phyloP scores from a whole-genome alignment of 2,329 filamentous ascomycete species.

The Clathrospora elynae region DNA sequence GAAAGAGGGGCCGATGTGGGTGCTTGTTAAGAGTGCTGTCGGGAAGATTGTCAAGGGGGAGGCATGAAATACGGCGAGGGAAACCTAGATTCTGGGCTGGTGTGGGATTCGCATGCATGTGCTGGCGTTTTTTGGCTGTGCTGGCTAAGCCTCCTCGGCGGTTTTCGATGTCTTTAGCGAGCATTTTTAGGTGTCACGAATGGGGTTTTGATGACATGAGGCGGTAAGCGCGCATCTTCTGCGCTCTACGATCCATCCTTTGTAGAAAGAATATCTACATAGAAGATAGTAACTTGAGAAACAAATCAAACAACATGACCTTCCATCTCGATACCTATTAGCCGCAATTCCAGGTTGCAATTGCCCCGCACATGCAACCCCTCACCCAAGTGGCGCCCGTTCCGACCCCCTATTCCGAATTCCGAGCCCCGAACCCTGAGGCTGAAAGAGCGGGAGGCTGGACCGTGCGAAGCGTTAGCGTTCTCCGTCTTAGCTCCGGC shows the following conservation, averaged over 20 bases:
- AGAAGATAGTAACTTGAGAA: too few relatives aligned
- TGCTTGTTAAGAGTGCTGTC: conserved; percentile 34
- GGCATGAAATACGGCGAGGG: conserved; percentile 16
- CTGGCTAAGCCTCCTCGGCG: neutral
- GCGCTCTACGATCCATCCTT: too few relatives aligned
- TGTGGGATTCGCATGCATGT: conserved; percentile 7
- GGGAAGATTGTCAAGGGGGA: conserved; percentile 31
- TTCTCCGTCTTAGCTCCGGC: conserved; percentile 36
- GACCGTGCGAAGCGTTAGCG: conserved; percentile 19
- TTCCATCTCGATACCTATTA: neutral
- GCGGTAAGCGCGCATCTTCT: conserved; percentile 1
- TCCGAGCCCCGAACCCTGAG: conserved; percentile 20
- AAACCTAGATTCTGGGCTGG: neutral
- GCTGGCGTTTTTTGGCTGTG: conserved; percentile 6
- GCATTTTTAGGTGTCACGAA: conserved; percentile 5
- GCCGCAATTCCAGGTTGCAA: neutral
- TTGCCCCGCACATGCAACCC: neutral
- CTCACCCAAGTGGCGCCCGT: conserved; percentile 4
- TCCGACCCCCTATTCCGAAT: conserved; percentile 22
- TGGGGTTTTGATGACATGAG: conserved; percentile 1
- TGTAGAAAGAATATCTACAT: too few relatives aligned
- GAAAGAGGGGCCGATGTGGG: conserved; percentile 35
- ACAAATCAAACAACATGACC: too few relatives aligned
- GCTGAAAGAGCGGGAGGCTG: too few relatives aligned
- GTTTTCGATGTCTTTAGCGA: conserved; percentile 3